These are phyloP conservation scores for Globisporangium abappressorium DNA, from an alignment of 352 stramenopile species.

Conservation along the genomic window DNA sequence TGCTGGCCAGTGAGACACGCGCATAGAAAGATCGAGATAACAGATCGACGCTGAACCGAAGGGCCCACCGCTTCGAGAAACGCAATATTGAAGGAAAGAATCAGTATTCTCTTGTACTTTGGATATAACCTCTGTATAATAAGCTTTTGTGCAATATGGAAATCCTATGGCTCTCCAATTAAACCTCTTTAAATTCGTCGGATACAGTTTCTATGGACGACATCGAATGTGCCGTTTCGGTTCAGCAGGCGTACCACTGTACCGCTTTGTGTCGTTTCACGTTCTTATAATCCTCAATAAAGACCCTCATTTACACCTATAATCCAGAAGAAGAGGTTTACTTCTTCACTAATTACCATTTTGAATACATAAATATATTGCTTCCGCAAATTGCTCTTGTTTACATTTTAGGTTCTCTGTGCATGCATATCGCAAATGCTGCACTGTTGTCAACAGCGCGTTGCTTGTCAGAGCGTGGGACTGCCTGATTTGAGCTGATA, in stretches of 20 bases:
- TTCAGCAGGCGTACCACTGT: not conserved
- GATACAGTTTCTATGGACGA: not conserved
- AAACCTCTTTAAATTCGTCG: not conserved
- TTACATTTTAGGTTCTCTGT: not conserved
- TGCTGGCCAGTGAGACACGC: constrained; percentile 2
- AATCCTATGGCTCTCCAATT: too few species aligned
- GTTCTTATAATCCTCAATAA: not conserved
- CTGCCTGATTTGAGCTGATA: constrained; percentile 1
- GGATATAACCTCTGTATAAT: not conserved
- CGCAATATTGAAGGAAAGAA: not conserved
- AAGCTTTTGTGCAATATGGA: too few species aligned
- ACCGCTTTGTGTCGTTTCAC: not conserved
- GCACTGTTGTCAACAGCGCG: not conserved
- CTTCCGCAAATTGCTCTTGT: not conserved
- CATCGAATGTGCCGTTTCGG: not conserved
- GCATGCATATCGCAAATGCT: not conserved
- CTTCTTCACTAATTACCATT: not conserved
- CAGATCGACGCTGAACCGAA: constrained; percentile 9
- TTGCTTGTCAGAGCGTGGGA: not conserved
- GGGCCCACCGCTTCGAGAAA: not conserved
- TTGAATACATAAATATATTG: not conserved
- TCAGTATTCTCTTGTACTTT: not conserved
- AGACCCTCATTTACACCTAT: not conserved
- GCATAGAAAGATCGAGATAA: constrained; percentile 1
- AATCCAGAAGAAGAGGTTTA: too few species aligned